Conservation (phyloP, 352 stramenopile genomes). For the Phytophthora sp. region DNA sequence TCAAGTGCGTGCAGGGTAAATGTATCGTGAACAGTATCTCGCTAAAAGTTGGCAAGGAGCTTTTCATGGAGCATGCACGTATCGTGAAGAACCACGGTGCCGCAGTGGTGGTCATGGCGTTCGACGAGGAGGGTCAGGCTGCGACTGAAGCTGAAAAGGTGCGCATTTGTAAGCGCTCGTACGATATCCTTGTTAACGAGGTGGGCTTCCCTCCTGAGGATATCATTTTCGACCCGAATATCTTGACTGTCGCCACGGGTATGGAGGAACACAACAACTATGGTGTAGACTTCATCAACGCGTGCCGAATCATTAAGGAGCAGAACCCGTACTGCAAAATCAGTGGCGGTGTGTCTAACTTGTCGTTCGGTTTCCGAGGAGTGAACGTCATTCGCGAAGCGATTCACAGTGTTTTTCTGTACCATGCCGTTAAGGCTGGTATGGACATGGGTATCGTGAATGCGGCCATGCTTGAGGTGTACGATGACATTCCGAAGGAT, state of each 20-base stretch:
- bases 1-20: slow-evolving; percentile 98
- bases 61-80: slow-evolving; percentile 95
- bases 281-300: slow-evolving; percentile 98
- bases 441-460: slow-evolving; percentile 99
- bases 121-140: slow-evolving; percentile 97
- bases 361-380: slow-evolving; percentile 97
- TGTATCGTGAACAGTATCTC: slow-evolving; percentile 98
- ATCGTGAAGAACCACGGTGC: slow-evolving; percentile 95
- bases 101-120: slow-evolving; percentile 97
- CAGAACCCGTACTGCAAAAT: slow-evolving; percentile 96
- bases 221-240: slow-evolving; percentile 99
- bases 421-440: slow-evolving; percentile 94
- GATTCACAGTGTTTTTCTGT: slow-evolving; percentile 97
- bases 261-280: slow-evolving; percentile 99
- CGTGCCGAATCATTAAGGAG: slow-evolving; percentile 95
- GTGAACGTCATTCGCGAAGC: slow-evolving; percentile 98
- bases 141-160: slow-evolving; percentile 96
- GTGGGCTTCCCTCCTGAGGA: slow-evolving; percentile 96
- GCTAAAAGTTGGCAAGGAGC: slow-evolving; percentile 96
- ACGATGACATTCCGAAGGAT: slow-evolving; percentile 87
- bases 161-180: slow-evolving; percentile 98
- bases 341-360: slow-evolving; percentile 95
- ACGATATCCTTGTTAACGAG: slow-evolving; percentile 96
- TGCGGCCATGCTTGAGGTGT: slow-evolving; percentile 86
- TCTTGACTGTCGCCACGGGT: slow-evolving; percentile 97